phyloP scores from a whole-genome alignment of 768 basidiomycete genomes.

The Lentinula sp. region DNA sequence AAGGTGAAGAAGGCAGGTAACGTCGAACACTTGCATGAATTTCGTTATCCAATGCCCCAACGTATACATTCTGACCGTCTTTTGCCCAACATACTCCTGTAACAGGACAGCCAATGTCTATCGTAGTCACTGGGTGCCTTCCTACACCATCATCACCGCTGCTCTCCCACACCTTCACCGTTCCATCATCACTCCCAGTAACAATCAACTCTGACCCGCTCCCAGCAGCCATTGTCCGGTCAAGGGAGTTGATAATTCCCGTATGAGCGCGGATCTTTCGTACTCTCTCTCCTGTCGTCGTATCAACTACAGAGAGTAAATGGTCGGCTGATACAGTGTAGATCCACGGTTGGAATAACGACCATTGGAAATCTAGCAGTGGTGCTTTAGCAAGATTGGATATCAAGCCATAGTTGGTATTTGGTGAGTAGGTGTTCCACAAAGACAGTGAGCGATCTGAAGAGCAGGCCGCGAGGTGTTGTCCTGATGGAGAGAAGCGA shows the following conservation, averaged over 20 bases:
- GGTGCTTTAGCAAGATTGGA: constrained; percentile 83
- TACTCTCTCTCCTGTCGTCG: constrained; percentile 77
- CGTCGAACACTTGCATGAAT: constrained; percentile 65
- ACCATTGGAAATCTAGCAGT: constrained; percentile 91
- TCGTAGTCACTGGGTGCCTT: constrained; percentile 72
- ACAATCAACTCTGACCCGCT: constrained; percentile 81
- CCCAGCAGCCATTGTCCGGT: constrained; percentile 80
- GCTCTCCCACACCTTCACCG: constrained; percentile 89
- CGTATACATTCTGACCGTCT: constrained; percentile 84
- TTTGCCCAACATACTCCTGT: constrained; percentile 90
- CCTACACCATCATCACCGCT: constrained; percentile 51
- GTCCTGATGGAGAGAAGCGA: constrained; percentile 90
- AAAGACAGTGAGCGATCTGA: constrained; percentile 89
- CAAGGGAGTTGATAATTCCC: constrained; percentile 86
- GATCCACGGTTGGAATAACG: constrained; percentile 61
- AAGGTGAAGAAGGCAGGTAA: not conserved
- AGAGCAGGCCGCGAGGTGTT: constrained; percentile 90
- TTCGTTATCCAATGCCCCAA: constrained; percentile 94
- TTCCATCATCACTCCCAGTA: constrained; percentile 89
- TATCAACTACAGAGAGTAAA: constrained; percentile 67
- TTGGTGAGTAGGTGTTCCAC: constrained; percentile 89
- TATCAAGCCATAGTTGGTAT: constrained; percentile 87
- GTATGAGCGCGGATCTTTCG: constrained; percentile 78
- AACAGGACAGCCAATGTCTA: constrained; percentile 84
- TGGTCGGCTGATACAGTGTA: constrained; percentile 92